Evolutionary conservation across 2,329 filamentous ascomycete species (phyloP).

Genomic region (Penicillium sp.): DNA sequence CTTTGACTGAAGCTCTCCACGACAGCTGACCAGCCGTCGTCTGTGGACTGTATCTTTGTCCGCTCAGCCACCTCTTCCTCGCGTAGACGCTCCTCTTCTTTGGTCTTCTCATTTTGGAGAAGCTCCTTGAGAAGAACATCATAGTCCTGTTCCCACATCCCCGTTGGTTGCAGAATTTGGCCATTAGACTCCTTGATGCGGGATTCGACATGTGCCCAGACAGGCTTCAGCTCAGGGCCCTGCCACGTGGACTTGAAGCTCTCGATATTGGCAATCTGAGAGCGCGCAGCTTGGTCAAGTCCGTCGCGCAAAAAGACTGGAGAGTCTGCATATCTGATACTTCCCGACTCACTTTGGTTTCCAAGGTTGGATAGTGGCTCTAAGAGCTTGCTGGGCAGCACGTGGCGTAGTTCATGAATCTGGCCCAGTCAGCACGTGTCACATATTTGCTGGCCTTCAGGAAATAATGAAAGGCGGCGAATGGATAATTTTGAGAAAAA

Average conservation of each 20-base stretch:
- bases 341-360: conserved; percentile 32
- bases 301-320: conserved; percentile 42
- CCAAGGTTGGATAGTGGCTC: conserved; percentile 46
- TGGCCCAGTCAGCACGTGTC: conserved; percentile 25
- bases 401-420: conserved; percentile 49
- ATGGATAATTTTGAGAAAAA: not conserved
- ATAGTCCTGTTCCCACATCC: conserved; percentile 49
- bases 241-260: conserved; percentile 47
- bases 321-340: conserved; percentile 34
- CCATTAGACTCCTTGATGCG: conserved; percentile 44
- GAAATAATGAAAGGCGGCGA: not conserved
- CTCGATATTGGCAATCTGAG: conserved; percentile 43
- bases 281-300: conserved; percentile 40
- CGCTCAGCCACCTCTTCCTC: conserved; percentile 38
- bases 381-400: conserved; percentile 47
- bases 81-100: conserved; percentile 31
- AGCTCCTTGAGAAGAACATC: conserved; percentile 39
- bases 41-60: conserved; percentile 31
- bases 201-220: conserved; percentile 44
- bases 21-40: conserved; percentile 40
- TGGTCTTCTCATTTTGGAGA: conserved; percentile 32
- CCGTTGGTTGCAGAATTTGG: conserved; percentile 40
- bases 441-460: not conserved
- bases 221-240: conserved; percentile 43
- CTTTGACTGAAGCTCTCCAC: conserved; percentile 37